These are phyloP conservation scores for Xylariaceae sp. DNA, from an alignment of 2,329 filamentous ascomycete genomes.

Conservation along the genomic window DNA sequence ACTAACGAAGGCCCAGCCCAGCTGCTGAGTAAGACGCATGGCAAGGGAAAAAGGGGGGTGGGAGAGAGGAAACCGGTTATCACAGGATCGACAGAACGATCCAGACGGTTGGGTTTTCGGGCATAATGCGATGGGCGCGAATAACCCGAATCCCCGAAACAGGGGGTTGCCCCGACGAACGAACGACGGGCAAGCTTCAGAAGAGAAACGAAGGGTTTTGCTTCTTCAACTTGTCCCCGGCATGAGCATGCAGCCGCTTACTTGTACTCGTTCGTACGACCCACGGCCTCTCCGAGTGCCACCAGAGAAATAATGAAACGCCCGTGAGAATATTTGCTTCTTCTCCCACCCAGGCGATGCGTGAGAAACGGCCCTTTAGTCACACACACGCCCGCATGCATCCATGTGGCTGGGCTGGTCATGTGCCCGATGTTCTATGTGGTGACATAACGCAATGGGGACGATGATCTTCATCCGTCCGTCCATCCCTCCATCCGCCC, in stretches of 20 bases:
- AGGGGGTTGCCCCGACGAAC: not conserved
- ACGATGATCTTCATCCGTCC: not conserved
- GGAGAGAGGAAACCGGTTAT: slow-evolving; percentile 7
- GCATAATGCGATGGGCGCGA: slow-evolving; percentile 5
- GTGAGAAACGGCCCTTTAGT: slow-evolving; percentile 13
- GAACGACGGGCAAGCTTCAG: not conserved
- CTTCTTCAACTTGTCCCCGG: not conserved
- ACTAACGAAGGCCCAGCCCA: not conserved
- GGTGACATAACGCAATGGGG: slow-evolving; percentile 15
- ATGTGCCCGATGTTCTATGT: slow-evolving; percentile 18
- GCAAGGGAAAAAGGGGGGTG: slow-evolving; percentile 2
- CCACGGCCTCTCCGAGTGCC: slow-evolving; percentile 5
- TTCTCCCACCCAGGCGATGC: slow-evolving; percentile 4
- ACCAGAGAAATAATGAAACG: not conserved
- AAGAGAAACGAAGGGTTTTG: not conserved
- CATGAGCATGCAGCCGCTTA: slow-evolving; percentile 9
- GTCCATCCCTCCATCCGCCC: not conserved
- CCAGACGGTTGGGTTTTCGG: slow-evolving; percentile 10
- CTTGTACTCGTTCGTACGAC: not conserved
- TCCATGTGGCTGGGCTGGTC: slow-evolving; percentile 13
- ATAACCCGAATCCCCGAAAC: slow-evolving; percentile 1
- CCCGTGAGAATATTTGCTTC: slow-evolving; percentile 8
- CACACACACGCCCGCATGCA: slow-evolving; percentile 15
- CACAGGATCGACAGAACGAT: slow-evolving; percentile 16
- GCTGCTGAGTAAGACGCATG: slow-evolving; percentile 4